Percentiles rank a stretch among this genome's conserved stretches.
Conservation (phyloP, 129 eudicot genomes). For the Glebionis coronaria region DNA sequence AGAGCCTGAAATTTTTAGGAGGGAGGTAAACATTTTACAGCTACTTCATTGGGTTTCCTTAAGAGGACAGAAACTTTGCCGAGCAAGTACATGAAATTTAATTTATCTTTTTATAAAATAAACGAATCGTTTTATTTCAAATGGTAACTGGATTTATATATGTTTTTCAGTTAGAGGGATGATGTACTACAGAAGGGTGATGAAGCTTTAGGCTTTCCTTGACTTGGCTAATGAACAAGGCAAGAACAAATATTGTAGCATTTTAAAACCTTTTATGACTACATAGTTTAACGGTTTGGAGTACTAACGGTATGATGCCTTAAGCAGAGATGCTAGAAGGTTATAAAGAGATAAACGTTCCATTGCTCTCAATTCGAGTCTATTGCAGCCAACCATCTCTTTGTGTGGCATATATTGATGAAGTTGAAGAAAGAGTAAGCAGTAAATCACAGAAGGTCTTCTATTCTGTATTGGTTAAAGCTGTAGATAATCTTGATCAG, state of each 20-base stretch:
- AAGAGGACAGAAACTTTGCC: slow-evolving; percentile 80
- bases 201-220: slow-evolving; percentile 88
- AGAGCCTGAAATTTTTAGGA: slow-evolving; percentile 49
- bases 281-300: not conserved
- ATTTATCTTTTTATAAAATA: not conserved
- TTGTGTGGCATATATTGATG: too few species aligned
- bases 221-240: slow-evolving; percentile 76
- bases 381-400: slow-evolving; percentile 69
- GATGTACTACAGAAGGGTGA: slow-evolving; percentile 85
- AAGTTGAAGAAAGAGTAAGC: too few species aligned
- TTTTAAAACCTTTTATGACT: not conserved
- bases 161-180: slow-evolving; percentile 72
- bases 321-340: slow-evolving; percentile 69
- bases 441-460: too few species aligned
- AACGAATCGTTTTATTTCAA: not conserved
- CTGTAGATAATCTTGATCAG: too few species aligned
- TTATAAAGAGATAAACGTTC: slow-evolving; percentile 48
- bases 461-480: too few species aligned
- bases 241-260: slow-evolving; percentile 20
- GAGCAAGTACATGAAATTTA: slow-evolving; percentile 44
- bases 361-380: slow-evolving; percentile 43
- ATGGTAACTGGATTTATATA: slow-evolving; percentile 11
- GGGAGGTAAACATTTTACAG: slow-evolving; percentile 59
- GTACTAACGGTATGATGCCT: slow-evolving; percentile 1
- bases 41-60: slow-evolving; percentile 86